Conservation (phyloP, 257 asterid species). For the Leonotis leonurus region DNA sequence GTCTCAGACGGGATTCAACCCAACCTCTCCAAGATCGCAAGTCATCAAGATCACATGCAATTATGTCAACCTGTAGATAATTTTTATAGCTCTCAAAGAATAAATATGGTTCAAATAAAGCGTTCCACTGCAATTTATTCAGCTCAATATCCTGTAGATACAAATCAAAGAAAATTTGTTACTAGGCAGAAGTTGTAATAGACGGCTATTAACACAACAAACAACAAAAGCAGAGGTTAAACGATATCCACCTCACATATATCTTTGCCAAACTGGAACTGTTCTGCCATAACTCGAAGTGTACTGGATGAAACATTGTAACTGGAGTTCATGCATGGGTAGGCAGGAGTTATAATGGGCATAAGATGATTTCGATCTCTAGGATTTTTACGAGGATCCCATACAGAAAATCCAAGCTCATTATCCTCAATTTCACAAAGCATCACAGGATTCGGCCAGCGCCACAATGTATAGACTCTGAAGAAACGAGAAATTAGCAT, state of each 20-base stretch:
- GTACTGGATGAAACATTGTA: conserved; percentile 94
- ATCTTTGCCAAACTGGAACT: conserved; percentile 64
- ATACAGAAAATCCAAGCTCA: conserved; percentile 76
- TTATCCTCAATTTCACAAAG: conserved; percentile 84
- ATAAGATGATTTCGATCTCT: conserved; percentile 83
- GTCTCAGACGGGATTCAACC: conserved; percentile 96
- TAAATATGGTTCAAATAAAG: conserved; percentile 73
- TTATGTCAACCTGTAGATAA: conserved; percentile 78
- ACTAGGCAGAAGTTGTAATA: conserved; percentile 1
- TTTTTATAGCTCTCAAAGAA: conserved; percentile 89
- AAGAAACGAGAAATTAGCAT: conserved; percentile 93
- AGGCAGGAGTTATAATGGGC: conserved; percentile 98
- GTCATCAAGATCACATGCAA: conserved; percentile 79
- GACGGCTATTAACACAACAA: conserved; percentile 1
- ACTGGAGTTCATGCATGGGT: conserved; percentile 99
- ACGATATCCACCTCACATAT: conserved; percentile 64
- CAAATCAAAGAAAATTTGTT: conserved; percentile 11
- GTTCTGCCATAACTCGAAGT: conserved; percentile 84
- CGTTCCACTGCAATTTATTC: conserved; percentile 61
- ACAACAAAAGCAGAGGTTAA: background rate
- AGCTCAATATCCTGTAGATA: conserved; percentile 80
- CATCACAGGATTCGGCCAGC: conserved; percentile 96
- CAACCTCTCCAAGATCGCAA: conserved; percentile 97
- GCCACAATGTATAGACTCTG: conserved; percentile 85
- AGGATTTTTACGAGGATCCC: conserved; percentile 93